These are phyloP conservation scores for Triticum monococcum DNA, from an alignment of 176 grass and related monocot species.

Conservation along the genomic window DNA sequence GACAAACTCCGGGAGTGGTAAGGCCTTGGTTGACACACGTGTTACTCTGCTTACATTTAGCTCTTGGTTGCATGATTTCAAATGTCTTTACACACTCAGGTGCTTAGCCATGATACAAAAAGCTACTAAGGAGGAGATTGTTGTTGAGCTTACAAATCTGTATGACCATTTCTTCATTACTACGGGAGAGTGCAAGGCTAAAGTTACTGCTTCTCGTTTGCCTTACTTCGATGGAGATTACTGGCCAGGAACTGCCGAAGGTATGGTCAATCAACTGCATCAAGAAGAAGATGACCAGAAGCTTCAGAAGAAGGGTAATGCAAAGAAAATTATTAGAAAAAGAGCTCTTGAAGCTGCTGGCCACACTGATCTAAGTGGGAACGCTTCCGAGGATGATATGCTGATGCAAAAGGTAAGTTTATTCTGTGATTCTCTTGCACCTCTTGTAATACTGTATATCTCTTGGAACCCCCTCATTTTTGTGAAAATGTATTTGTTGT, in stretches of 20 bases:
- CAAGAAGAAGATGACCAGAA: slow-evolving; percentile 92
- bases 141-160: slow-evolving; percentile 88
- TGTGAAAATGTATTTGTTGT: slow-evolving; percentile 4
- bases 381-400: slow-evolving; percentile 89
- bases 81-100: slow-evolving; percentile 45
- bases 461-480: not conserved
- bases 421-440: too few species aligned
- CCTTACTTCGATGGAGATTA: slow-evolving; percentile 98
- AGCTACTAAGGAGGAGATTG: slow-evolving; percentile 86
- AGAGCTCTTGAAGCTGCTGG: slow-evolving; percentile 88
- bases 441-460: too few species aligned
- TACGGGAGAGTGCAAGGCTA: slow-evolving; percentile 83
- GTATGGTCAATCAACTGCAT: slow-evolving; percentile 93
- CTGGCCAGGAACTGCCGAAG: slow-evolving; percentile 97
- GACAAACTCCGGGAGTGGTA: slow-evolving; percentile 97
- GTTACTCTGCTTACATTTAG: not conserved
- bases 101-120: slow-evolving; percentile 97
- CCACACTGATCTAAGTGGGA: slow-evolving; percentile 80
- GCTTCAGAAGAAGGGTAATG: slow-evolving; percentile 86
- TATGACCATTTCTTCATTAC: slow-evolving; percentile 89
- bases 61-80: slow-evolving; percentile 4
- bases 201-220: slow-evolving; percentile 87
- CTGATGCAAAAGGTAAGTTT: slow-evolving; percentile 84
- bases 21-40: slow-evolving; percentile 23
- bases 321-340: slow-evolving; percentile 92